Base-by-base conservation (phyloP, 352 stramenopile species). In the Phytopythium chamaehyphon region DNA sequence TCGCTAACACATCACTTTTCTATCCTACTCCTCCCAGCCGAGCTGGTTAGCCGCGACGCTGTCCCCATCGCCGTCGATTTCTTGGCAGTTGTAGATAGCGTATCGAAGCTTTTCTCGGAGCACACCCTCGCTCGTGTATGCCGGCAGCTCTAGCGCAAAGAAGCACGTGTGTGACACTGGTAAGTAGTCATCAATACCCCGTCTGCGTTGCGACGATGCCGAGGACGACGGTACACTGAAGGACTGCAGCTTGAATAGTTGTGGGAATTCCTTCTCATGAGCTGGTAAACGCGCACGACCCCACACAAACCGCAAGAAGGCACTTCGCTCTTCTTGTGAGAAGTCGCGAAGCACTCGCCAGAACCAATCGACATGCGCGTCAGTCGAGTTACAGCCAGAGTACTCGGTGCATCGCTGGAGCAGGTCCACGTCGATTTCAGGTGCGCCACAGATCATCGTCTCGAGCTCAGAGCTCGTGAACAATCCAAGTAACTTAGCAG, bases 131-230 rank as follows among this genome's bases (percentile, higher is more conserved):
- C 68, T 94, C 37, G 88, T 96, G 66, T 99, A 99, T 37, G 83
- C 60, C 15, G 97, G 96, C 21, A 99, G 59, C 28, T 96, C 93
- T 28, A 99, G 73, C 6, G 90, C 95, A 64, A 99, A 99, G 74
- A 99, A 99, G 64, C 97, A 99, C n/a, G 97, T 99, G 59, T 98
- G 97, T 22, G 96, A 90, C 55, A 98, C 96, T 7, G 96, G 96
- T 37, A 99, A 73, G 59, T 97, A 98, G 15, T 69, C 71, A 53
- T 97, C 86, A 11, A 71, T 57, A 22, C 61, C 66, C 23, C 55
- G 51, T 9, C 47, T 33, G 35, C 47, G 47, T 3, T 22, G 33
- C 4, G 47, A 33, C 19, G 46, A 33, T 18, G 28, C 16, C 26
- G 47, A 40, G 18, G 46, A 19, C 47, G 47, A 19, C 18, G 47